Conservation (phyloP, 1,284 basidiomycete species). For the Cryptococcus sp. region DNA sequence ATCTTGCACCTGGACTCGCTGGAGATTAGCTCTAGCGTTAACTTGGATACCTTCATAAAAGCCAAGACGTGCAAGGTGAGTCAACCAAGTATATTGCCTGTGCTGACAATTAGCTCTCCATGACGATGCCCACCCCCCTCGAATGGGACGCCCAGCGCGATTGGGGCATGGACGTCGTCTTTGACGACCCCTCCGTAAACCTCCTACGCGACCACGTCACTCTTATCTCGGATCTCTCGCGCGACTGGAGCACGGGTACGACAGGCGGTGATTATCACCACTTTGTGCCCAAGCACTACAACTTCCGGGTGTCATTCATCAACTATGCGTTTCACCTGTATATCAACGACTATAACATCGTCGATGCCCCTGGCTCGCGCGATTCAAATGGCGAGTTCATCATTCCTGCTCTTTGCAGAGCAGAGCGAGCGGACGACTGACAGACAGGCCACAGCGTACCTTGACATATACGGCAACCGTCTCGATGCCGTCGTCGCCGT, state of each 20-base stretch:
- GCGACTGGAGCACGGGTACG: conserved; percentile 81
- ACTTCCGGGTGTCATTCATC: conserved; percentile 64
- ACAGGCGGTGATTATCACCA: conserved; percentile 66
- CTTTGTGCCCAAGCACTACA: conserved; percentile 78
- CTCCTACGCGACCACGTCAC: conserved; percentile 86
- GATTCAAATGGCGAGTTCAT: conserved; percentile 70
- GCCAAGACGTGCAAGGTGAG: conserved; percentile 64
- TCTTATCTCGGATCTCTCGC: conserved; percentile 81
- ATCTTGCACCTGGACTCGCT: conserved; percentile 78
- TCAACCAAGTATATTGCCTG: neutral
- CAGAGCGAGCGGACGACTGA: neutral
- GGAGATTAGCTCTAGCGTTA: conserved; percentile 75
- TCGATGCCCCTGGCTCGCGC: conserved; percentile 72
- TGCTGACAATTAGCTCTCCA: conserved; percentile 27
- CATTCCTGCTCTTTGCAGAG: neutral
- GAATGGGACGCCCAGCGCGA: conserved; percentile 59
- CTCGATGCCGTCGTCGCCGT: conserved; percentile 60
- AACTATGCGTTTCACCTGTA: conserved; percentile 77
- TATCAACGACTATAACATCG: conserved; percentile 91
- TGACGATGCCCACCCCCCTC: conserved; percentile 53
- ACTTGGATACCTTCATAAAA: conserved; percentile 71
- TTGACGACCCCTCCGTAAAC: conserved; percentile 69
- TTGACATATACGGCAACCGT: conserved; percentile 62
- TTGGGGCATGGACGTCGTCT: conserved; percentile 69
- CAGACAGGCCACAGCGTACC: conserved; percentile 60